These are phyloP conservation scores for Colletotrichum karsti DNA, from an alignment of 2,329 filamentous ascomycete species.

Conservation along the genomic window DNA sequence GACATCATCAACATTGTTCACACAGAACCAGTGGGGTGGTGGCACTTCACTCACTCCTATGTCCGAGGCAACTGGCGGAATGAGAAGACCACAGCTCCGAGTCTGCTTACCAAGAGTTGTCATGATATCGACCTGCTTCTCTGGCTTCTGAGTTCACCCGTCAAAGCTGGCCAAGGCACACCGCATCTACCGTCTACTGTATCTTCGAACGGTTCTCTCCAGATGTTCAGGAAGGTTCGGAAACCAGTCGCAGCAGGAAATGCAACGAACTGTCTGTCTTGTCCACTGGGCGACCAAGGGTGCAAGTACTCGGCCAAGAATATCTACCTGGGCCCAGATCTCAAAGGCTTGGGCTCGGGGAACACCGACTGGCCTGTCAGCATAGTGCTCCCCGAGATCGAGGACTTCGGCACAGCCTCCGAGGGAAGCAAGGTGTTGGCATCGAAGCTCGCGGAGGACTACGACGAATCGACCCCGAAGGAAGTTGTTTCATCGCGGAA, in stretches of 20 bases:
- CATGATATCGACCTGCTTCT: slow-evolving; percentile 94
- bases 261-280: slow-evolving; percentile 89
- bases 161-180: slow-evolving; percentile 49
- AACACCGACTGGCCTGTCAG: slow-evolving; percentile 84
- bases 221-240: slow-evolving; percentile 77
- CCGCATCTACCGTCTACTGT: slow-evolving; percentile 80
- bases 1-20: slow-evolving; percentile 88
- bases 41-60: slow-evolving; percentile 93
- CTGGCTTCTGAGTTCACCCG: slow-evolving; percentile 86
- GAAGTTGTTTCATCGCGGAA: slow-evolving; percentile 61
- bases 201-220: slow-evolving; percentile 79
- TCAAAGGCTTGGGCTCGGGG: slow-evolving; percentile 67
- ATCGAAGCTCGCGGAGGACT: slow-evolving; percentile 59
- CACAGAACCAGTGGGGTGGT: slow-evolving; percentile 94
- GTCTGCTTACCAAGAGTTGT: slow-evolving; percentile 92
- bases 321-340: slow-evolving; percentile 78
- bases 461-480: slow-evolving; percentile 56
- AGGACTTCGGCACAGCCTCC: slow-evolving; percentile 68
- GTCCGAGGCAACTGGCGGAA: slow-evolving; percentile 95
- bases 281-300: slow-evolving; percentile 71
- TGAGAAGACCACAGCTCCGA: slow-evolving; percentile 78
- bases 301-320: slow-evolving; percentile 89
- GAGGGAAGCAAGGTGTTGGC: slow-evolving; percentile 50
- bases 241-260: slow-evolving; percentile 79
- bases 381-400: slow-evolving; percentile 92